phyloP scores from a whole-genome alignment of 83 land plant genomes.

The Isoetes engelmannii region DNA sequence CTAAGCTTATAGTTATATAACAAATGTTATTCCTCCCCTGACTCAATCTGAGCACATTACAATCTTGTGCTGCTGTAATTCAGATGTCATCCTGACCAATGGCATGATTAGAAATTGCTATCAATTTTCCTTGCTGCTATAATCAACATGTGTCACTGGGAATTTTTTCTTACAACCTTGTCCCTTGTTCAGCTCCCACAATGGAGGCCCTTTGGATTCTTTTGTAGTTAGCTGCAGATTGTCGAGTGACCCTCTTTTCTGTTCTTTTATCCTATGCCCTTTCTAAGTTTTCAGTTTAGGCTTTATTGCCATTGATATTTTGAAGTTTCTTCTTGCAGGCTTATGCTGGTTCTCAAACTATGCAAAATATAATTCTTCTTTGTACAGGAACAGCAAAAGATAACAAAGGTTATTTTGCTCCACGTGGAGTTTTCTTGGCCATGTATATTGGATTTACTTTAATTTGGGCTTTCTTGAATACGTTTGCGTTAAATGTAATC shows the following conservation, averaged over 20 bases:
- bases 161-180: no score
- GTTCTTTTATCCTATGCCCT: background rate
- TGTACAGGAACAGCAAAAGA: conserved; percentile 72
- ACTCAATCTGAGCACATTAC: no score
- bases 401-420: conserved; percentile 71
- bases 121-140: no score
- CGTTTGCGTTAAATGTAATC: conserved; percentile 83
- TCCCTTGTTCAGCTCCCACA: no score
- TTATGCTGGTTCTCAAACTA: conserved; percentile 76
- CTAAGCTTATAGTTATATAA: no score
- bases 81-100: no score
- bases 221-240: background rate
- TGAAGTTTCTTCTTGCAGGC: conserved; percentile 38
- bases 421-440: conserved; percentile 59
- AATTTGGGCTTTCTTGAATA: conserved; percentile 82
- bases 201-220: background rate
- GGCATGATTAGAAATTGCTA: no score
- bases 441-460: conserved; percentile 72
- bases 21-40: no score
- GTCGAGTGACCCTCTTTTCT: background rate
- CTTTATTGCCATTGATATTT: background rate
- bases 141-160: no score
- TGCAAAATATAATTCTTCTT: conserved; percentile 72
- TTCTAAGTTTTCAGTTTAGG: background rate
- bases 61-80: no score